These are phyloP conservation scores for Royoungia palumana DNA, from an alignment of 768 basidiomycete genomes.

Conservation along the genomic window DNA sequence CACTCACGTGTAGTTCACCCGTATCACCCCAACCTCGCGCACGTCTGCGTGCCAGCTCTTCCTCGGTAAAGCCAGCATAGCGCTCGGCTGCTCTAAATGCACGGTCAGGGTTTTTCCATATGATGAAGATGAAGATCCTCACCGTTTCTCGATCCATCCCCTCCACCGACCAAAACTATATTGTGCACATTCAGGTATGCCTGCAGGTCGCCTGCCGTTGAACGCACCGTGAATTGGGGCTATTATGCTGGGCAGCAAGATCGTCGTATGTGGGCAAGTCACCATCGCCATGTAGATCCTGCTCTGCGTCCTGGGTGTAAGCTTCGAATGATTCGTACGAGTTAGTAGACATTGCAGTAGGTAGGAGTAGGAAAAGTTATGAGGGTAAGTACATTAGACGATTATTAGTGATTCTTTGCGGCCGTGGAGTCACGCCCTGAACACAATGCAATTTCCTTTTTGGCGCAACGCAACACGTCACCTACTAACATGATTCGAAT, in stretches of 20 bases:
- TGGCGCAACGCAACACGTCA: no score
- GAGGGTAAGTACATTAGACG: not conserved
- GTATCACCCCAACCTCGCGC: constrained; percentile 70
- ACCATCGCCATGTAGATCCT: constrained; percentile 43
- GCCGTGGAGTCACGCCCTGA: no score
- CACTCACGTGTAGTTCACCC: constrained; percentile 18
- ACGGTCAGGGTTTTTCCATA: not conserved
- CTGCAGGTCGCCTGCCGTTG: constrained; percentile 1
- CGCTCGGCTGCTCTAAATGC: constrained; percentile 74
- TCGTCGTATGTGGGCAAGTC: constrained; percentile 79
- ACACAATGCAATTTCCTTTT: no score
- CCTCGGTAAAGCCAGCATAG: constrained; percentile 61
- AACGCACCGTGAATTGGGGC: constrained; percentile 76
- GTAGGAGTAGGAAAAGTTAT: not conserved
- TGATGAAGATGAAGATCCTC: constrained; percentile 6
- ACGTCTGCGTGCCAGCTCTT: constrained; percentile 53
- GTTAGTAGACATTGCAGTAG: constrained; percentile 17
- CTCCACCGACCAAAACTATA: constrained; percentile 80
- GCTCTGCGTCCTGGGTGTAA: constrained; percentile 35
- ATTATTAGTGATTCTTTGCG: no score
- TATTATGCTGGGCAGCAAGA: constrained; percentile 70
- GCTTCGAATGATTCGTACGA: constrained; percentile 24
- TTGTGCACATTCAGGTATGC: constrained; percentile 1
- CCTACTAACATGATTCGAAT: no score
- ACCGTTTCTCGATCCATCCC: constrained; percentile 89